These are phyloP conservation scores for Trichophyton benhamiae DNA, from an alignment of 2,329 filamentous ascomycete genomes.

Conservation along the genomic window DNA sequence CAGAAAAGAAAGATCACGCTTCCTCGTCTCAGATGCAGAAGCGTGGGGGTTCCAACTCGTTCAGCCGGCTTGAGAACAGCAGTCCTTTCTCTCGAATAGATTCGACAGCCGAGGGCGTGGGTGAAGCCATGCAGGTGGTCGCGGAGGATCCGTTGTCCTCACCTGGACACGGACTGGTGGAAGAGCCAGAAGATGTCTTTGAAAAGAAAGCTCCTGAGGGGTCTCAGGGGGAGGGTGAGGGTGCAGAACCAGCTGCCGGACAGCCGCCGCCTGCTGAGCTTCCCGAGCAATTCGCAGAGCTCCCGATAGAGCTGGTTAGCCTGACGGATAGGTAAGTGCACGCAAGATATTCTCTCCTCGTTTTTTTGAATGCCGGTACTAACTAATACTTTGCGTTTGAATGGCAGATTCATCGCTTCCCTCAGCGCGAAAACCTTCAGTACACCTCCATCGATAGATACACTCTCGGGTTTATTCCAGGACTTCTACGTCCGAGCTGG, in stretches of 20 bases:
- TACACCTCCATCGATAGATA: constrained; percentile 70
- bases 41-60: neutral
- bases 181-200: constrained; percentile 31
- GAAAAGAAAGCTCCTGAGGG: constrained; percentile 31
- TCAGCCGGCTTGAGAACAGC: neutral
- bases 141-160: neutral
- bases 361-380: neutral
- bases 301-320: constrained; percentile 87
- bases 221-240: constrained; percentile 9
- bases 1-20: neutral
- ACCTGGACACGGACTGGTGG: constrained; percentile 13
- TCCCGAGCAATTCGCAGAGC: constrained; percentile 61
- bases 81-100: constrained; percentile 15
- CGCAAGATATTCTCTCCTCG: neutral
- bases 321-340: constrained; percentile 64
- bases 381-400: neutral
- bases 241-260: constrained; percentile 9
- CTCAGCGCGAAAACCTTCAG: constrained; percentile 77
- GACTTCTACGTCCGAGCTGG: constrained; percentile 80
- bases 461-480: constrained; percentile 76
- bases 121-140: neutral
- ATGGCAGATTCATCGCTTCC: constrained; percentile 71
- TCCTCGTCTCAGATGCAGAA: neutral
- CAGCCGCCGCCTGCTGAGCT: constrained; percentile 4
- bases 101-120: constrained; percentile 19